Evolutionary conservation across 2,329 filamentous ascomycete species (phyloP).

Genomic region (Alternaria hordeiaustralica): DNA sequence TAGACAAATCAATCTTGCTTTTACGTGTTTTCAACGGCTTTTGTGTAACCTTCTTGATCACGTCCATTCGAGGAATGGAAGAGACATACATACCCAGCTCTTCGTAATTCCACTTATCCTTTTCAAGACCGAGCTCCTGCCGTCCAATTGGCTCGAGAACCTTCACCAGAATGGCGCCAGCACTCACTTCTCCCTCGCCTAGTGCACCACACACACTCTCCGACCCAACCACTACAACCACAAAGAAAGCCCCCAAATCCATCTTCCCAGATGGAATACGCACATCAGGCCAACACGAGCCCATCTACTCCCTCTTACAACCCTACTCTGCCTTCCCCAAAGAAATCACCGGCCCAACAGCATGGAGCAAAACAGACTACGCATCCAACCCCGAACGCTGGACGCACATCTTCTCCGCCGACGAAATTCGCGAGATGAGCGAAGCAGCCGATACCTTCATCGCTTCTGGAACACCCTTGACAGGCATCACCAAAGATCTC

Average conservation of each 20-base stretch:
- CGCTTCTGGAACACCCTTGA: constrained; percentile 68
- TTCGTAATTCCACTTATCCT: no score
- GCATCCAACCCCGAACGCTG: constrained; percentile 69
- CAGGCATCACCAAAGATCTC: constrained; percentile 71
- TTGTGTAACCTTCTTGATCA: background rate
- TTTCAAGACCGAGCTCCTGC: background rate
- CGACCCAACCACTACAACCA: constrained; percentile 32
- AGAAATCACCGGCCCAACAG: constrained; percentile 72
- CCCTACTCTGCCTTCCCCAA: constrained; percentile 75
- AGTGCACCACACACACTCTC: constrained; percentile 47
- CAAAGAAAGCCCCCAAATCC: constrained; percentile 48
- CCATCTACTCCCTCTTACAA: constrained; percentile 68
- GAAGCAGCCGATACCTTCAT: constrained; percentile 73
- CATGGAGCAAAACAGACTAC: constrained; percentile 74
- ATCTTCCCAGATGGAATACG: constrained; percentile 71
- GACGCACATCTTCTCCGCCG: constrained; percentile 72
- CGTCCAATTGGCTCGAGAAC: background rate
- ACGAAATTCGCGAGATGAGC: constrained; percentile 72
- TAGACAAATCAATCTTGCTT: background rate
- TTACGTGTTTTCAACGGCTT: background rate
- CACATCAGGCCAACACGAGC: constrained; percentile 75
- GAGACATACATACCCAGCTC: background rate
- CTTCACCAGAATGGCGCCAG: constrained; percentile 46
- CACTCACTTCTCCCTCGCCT: constrained; percentile 47
- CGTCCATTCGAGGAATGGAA: background rate